These are phyloP conservation scores for Claviceps paspali DNA, from an alignment of 2,329 filamentous ascomycete species.

Conservation along the genomic window DNA sequence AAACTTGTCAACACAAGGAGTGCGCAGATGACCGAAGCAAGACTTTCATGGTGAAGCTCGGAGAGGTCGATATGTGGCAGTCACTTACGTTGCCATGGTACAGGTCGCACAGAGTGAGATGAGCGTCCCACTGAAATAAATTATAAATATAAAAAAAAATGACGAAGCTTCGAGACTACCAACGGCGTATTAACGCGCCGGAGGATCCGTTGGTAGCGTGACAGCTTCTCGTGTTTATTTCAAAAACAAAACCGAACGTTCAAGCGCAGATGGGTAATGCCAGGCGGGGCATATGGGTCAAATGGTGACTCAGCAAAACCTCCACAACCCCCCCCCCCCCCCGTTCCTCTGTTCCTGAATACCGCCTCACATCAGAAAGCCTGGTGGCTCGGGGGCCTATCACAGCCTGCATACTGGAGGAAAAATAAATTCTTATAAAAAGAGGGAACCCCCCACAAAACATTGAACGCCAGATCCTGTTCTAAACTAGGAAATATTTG, in stretches of 20 bases:
- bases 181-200: background rate
- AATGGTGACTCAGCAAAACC: slow-evolving; percentile 4
- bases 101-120: background rate
- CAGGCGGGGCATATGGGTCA: background rate
- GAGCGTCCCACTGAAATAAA: background rate
- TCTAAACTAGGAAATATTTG: too few relatives aligned
- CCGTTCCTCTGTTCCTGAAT: too few relatives aligned
- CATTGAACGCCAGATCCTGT: too few relatives aligned
- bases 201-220: background rate
- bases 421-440: too few relatives aligned
- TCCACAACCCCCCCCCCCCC: too few relatives aligned
- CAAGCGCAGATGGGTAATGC: too few relatives aligned
- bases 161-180: background rate
- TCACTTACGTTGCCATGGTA: slow-evolving; percentile 4
- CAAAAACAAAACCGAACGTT: too few relatives aligned
- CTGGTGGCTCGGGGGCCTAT: too few relatives aligned
- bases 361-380: too few relatives aligned
- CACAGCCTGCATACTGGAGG: too few relatives aligned
- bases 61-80: background rate
- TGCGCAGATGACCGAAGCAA: background rate
- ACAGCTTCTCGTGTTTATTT: background rate
- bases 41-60: background rate
- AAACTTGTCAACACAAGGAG: background rate
- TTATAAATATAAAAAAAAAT: too few relatives aligned
- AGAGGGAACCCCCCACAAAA: too few relatives aligned